phyloP scores from a whole-genome alignment of 257 asterid species.

The Echites panduratus region DNA sequence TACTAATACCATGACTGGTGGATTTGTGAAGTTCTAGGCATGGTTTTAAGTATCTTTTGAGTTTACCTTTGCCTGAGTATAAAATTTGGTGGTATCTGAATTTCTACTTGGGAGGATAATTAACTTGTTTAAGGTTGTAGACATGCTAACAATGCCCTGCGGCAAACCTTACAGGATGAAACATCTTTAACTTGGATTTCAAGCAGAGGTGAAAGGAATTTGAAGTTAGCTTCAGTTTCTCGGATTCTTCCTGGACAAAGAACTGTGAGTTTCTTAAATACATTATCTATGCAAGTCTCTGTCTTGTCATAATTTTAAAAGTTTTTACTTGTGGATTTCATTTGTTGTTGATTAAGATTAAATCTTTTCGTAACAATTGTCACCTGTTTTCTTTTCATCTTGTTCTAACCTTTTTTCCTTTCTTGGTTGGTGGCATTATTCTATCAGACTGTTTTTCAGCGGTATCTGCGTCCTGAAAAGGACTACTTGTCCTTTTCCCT shows the following conservation, averaged over 20 bases:
- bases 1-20: neutral
- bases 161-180: slow-evolving; percentile 50
- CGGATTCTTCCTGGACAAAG: slow-evolving; percentile 93
- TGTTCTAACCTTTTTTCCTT: neutral
- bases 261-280: slow-evolving; percentile 51
- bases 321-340: no score
- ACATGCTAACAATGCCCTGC: slow-evolving; percentile 19
- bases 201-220: slow-evolving; percentile 68
- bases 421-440: neutral
- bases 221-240: slow-evolving; percentile 72
- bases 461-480: slow-evolving; percentile 81
- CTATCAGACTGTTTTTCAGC: slow-evolving; percentile 83
- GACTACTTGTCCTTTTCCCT: slow-evolving; percentile 91
- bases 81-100: neutral
- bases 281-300: neutral
- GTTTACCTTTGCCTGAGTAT: neutral
- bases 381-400: neutral
- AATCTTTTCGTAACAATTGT: neutral
- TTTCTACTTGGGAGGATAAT: neutral
- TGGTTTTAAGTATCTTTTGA: neutral
- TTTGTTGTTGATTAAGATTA: no score
- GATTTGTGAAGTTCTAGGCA: neutral
- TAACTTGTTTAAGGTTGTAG: neutral
- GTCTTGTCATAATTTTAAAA: neutral
- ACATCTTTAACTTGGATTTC: slow-evolving; percentile 79